phyloP scores from a whole-genome alignment of 352 stramenopile species.

The Phytophthora megakarya region DNA sequence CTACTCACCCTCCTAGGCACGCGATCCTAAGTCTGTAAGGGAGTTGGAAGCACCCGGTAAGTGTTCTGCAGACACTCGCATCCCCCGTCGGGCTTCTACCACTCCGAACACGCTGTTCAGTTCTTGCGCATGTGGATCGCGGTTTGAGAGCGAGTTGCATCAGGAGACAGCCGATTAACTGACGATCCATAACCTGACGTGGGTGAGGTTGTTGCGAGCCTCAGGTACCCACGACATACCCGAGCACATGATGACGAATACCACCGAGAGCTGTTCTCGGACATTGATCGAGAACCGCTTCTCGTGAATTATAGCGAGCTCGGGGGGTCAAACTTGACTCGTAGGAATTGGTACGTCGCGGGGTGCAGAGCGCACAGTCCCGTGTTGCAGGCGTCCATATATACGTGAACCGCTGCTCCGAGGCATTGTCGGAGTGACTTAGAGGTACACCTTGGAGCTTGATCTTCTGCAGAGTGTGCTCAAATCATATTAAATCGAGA shows the following conservation, averaged over 20 bases:
- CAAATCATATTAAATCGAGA: too few relatives aligned
- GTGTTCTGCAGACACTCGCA: neutral
- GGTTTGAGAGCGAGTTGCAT: slow-evolving; percentile 8
- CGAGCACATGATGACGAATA: slow-evolving; percentile 1
- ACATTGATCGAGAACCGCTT: slow-evolving; percentile 7
- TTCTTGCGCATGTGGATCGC: neutral
- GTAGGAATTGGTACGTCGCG: neutral
- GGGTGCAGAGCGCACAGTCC: slow-evolving; percentile 3
- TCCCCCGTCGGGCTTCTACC: neutral
- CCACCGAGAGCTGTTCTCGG: neutral
- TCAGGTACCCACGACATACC: neutral
- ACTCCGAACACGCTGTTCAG: neutral
- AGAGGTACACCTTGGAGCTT: too few relatives aligned
- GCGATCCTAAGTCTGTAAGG: neutral
- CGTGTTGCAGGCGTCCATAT: slow-evolving; percentile 1
- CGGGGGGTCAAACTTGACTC: neutral
- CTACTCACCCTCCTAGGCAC: neutral
- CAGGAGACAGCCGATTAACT: slow-evolving; percentile 7
- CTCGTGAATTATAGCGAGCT: neutral
- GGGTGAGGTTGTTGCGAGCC: neutral
- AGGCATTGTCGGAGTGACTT: too few relatives aligned
- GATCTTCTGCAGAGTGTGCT: too few relatives aligned
- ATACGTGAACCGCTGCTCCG: too few relatives aligned
- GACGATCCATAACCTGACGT: slow-evolving; percentile 10
- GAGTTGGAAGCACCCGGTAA: neutral